phyloP scores from a whole-genome alignment of 257 asterid species.

The Plantago elongata region DNA sequence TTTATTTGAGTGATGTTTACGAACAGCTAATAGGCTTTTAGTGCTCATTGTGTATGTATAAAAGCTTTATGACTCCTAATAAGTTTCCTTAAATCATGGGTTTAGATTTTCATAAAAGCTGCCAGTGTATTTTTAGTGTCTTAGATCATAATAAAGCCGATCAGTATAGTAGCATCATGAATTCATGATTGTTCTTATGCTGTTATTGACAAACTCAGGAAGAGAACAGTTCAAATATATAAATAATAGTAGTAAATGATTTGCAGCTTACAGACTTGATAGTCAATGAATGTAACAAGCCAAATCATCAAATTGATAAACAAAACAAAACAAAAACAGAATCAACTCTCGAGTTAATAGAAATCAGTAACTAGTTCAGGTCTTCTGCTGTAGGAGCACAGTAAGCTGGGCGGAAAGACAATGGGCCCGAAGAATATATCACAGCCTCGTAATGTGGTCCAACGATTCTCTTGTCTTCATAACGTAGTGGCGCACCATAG shows the following conservation, averaged over 20 bases:
- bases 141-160: background rate
- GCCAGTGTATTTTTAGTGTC: too few relatives aligned
- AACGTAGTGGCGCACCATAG: slow-evolving; percentile 61
- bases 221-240: background rate
- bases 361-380: background rate
- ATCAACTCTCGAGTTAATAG: slow-evolving; percentile 15
- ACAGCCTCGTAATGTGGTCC: slow-evolving; percentile 55
- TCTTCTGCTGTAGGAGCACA: slow-evolving; percentile 39
- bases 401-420: slow-evolving; percentile 72
- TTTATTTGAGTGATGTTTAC: background rate
- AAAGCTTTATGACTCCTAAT: too few relatives aligned
- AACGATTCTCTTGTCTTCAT: slow-evolving; percentile 48
- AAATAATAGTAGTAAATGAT: too few relatives aligned
- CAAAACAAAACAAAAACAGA: slow-evolving; percentile 1
- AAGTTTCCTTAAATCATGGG: too few relatives aligned
- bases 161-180: background rate
- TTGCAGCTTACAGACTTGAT: slow-evolving; percentile 23
- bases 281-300: background rate
- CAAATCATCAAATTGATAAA: slow-evolving; percentile 2
- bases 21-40: too few relatives aligned
- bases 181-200: background rate
- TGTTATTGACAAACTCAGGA: background rate
- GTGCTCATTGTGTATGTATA: too few relatives aligned
- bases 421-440: slow-evolving; percentile 61
- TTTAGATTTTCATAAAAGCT: too few relatives aligned